These are phyloP conservation scores for Aspergillus alliaceus DNA, from an alignment of 2,329 filamentous ascomycete species.

Conservation along the genomic window DNA sequence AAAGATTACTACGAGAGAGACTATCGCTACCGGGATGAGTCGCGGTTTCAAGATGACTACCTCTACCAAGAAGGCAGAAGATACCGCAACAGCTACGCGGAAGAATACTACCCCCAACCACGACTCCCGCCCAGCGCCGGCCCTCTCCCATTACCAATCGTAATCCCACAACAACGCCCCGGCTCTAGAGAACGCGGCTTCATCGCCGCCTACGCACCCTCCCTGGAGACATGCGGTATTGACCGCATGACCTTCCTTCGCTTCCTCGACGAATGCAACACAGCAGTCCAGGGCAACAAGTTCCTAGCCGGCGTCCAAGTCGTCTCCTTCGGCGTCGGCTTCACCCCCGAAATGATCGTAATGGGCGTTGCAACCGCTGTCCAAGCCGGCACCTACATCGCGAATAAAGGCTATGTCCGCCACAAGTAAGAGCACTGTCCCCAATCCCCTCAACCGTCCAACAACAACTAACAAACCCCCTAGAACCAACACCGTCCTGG, in stretches of 20 bases:
- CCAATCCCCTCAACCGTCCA: not conserved
- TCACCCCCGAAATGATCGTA: slow-evolving; percentile 40
- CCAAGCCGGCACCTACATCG: slow-evolving; percentile 40
- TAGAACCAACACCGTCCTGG: slow-evolving; percentile 49
- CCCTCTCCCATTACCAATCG: not conserved
- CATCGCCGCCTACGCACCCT: slow-evolving; percentile 1
- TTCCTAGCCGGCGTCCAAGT: slow-evolving; percentile 39
- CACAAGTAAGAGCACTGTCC: not conserved
- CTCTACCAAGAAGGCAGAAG: too few species aligned
- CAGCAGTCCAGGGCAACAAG: slow-evolving; percentile 36
- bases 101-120: not conserved
- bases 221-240: not conserved
- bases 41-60: too few species aligned
- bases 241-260: slow-evolving; percentile 18
- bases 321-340: slow-evolving; percentile 34
- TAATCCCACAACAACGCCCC: slow-evolving; percentile 5
- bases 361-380: slow-evolving; percentile 44
- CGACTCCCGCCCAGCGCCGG: not conserved
- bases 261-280: slow-evolving; percentile 29
- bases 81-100: not conserved
- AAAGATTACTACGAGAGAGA: not conserved
- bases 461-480: not conserved
- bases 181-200: not conserved
- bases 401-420: slow-evolving; percentile 34
- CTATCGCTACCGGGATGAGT: not conserved